Conservation (phyloP, 169 alveolate species). For the Theileria sp. region DNA sequence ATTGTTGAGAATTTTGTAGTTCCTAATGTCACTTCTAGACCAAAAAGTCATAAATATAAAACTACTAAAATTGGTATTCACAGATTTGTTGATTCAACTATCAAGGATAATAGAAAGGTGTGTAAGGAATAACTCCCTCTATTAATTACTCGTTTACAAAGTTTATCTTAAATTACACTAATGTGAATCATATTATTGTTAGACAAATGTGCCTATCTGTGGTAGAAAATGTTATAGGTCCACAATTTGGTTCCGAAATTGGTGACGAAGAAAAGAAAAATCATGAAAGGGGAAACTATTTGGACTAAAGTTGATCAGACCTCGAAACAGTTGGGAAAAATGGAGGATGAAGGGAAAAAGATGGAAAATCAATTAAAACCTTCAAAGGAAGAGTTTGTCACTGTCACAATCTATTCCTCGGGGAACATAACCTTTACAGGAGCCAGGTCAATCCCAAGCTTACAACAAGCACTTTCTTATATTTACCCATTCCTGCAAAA, state of each 20-base stretch:
- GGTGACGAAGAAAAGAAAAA: constrained; percentile 3
- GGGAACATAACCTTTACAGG: constrained; percentile 79
- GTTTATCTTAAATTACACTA: background rate
- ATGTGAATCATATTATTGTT: too few relatives aligned
- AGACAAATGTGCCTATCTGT: background rate
- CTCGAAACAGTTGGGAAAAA: background rate
- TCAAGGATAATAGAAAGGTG: constrained; percentile 46
- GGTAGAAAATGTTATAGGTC: constrained; percentile 18
- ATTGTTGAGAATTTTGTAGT: constrained; percentile 5
- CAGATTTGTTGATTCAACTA: constrained; percentile 31
- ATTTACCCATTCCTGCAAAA: constrained; percentile 43
- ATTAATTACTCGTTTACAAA: background rate
- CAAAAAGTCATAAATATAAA: background rate
- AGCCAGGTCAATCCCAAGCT: constrained; percentile 64
- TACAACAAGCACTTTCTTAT: constrained; percentile 50
- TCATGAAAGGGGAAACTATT: background rate
- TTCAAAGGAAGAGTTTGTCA: constrained; percentile 67
- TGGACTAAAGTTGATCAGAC: constrained; percentile 1
- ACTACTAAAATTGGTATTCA: constrained; percentile 14
- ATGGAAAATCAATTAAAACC: background rate
- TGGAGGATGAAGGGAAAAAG: background rate
- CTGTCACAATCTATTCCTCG: constrained; percentile 70
- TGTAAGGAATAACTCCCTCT: background rate
- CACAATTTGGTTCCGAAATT: constrained; percentile 1
- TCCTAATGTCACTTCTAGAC: background rate